Conservation (phyloP, 352 stramenopile genomes). For the Phytopythium helicoides region DNA sequence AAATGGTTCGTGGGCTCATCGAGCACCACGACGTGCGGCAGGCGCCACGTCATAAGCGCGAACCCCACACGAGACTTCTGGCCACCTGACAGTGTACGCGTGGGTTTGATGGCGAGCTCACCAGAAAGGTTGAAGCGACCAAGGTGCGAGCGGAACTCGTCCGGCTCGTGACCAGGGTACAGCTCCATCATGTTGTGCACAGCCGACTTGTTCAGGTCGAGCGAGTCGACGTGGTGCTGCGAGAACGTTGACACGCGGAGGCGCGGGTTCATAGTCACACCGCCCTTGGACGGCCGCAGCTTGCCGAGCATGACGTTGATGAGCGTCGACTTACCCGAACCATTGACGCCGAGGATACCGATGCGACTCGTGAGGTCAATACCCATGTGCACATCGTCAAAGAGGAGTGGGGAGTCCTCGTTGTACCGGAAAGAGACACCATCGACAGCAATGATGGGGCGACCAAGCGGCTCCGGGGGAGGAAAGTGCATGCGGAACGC, state of each 20-base stretch:
- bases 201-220: constrained; percentile 90
- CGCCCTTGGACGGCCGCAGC: constrained; percentile 80
- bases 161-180: constrained; percentile 79
- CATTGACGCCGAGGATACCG: constrained; percentile 92
- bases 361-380: constrained; percentile 95
- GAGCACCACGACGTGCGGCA: constrained; percentile 95
- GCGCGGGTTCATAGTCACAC: constrained; percentile 88
- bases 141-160: constrained; percentile 93
- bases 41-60: constrained; percentile 93
- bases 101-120: constrained; percentile 93
- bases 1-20: constrained; percentile 98
- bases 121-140: constrained; percentile 96
- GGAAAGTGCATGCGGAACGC: constrained; percentile 95
- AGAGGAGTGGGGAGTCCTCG: constrained; percentile 55
- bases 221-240: constrained; percentile 95
- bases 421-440: constrained; percentile 79
- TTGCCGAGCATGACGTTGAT: constrained; percentile 97
- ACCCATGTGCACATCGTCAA: constrained; percentile 94
- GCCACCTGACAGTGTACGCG: constrained; percentile 94
- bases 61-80: constrained; percentile 95
- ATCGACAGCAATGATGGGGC: constrained; percentile 95
- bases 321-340: constrained; percentile 94
- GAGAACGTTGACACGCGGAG: constrained; percentile 96
- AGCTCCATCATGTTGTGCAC: constrained; percentile 91
- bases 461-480: constrained; percentile 91